These are phyloP conservation scores for Vitis hybrid DNA, from an alignment of 177 flowering plant species.

Conservation along the genomic window DNA sequence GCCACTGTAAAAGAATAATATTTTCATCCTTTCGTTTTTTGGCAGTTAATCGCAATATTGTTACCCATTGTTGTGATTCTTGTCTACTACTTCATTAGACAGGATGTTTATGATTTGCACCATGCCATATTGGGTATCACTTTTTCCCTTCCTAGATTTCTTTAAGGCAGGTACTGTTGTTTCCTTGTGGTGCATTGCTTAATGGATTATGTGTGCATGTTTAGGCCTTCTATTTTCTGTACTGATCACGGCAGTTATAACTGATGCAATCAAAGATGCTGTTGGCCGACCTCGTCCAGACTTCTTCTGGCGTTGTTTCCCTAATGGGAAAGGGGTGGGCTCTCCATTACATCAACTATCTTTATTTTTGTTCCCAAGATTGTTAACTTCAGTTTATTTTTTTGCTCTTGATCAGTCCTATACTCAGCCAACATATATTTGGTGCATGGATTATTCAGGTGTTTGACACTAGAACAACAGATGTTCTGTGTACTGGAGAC, in stretches of 20 bases:
- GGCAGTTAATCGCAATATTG: slow-evolving; percentile 56
- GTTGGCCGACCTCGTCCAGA: slow-evolving; percentile 93
- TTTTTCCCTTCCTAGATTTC: slow-evolving; percentile 1
- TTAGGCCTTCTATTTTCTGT: slow-evolving; percentile 79
- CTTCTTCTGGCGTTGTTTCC: slow-evolving; percentile 95
- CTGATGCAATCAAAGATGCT: slow-evolving; percentile 86
- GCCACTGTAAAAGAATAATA: neutral
- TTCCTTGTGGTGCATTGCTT: neutral
- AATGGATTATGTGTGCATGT: slow-evolving; percentile 7
- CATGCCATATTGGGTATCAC: slow-evolving; percentile 63
- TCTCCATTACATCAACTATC: neutral
- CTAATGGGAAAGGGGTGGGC: slow-evolving; percentile 72
- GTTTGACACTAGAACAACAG: slow-evolving; percentile 30
- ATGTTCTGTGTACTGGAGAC: slow-evolving; percentile 42
- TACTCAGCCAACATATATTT: neutral
- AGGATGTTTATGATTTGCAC: slow-evolving; percentile 74
- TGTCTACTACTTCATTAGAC: slow-evolving; percentile 49
- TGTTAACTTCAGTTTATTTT: neutral
- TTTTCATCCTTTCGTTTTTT: slow-evolving; percentile 3
- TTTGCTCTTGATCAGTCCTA: neutral
- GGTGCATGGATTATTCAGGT: slow-evolving; percentile 30
- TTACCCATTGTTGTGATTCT: slow-evolving; percentile 48
- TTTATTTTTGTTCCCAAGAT: neutral
- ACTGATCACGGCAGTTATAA: slow-evolving; percentile 77
- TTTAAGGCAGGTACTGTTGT: neutral